A percentile compares a stretch with the other conserved stretches of the same genome.
phyloP scores from a whole-genome alignment of 1,284 basidiomycete genomes.

The Sanghuangporus sanghuang region DNA sequence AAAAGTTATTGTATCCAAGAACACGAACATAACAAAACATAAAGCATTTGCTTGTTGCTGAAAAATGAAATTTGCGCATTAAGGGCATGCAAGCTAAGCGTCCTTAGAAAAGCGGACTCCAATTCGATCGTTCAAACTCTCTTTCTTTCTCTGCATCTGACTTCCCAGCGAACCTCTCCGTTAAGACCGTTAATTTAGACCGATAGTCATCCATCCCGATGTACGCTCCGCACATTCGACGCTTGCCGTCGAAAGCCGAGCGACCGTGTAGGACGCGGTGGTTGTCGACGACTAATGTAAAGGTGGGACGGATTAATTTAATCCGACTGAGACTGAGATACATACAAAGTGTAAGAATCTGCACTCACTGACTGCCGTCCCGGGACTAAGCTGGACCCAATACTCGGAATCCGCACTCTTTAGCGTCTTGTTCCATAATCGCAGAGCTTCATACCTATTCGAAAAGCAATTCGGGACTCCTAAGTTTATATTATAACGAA shows the following conservation, averaged over 20 bases:
- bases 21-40: no score
- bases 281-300: slow-evolving; percentile 79
- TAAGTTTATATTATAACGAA: no score
- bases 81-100: no score
- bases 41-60: no score
- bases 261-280: slow-evolving; percentile 94
- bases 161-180: slow-evolving; percentile 43
- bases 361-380: slow-evolving; percentile 76
- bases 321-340: background rate
- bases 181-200: slow-evolving; percentile 69
- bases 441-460: slow-evolving; percentile 72
- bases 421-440: slow-evolving; percentile 73
- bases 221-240: slow-evolving; percentile 95
- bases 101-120: slow-evolving; percentile 14
- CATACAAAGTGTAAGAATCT: background rate
- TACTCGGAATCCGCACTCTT: slow-evolving; percentile 83
- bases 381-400: slow-evolving; percentile 85
- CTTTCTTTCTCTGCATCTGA: slow-evolving; percentile 20
- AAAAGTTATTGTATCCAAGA: no score
- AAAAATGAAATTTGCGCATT: no score
- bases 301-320: background rate
- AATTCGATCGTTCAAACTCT: slow-evolving; percentile 2
- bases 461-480: no score
- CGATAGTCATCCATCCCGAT: slow-evolving; percentile 87
- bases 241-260: slow-evolving; percentile 80